Percentiles rank a stretch among this genome's conserved stretches.
phyloP scores from a whole-genome alignment of 1,284 basidiomycete species.

The Pascua sp. region DNA sequence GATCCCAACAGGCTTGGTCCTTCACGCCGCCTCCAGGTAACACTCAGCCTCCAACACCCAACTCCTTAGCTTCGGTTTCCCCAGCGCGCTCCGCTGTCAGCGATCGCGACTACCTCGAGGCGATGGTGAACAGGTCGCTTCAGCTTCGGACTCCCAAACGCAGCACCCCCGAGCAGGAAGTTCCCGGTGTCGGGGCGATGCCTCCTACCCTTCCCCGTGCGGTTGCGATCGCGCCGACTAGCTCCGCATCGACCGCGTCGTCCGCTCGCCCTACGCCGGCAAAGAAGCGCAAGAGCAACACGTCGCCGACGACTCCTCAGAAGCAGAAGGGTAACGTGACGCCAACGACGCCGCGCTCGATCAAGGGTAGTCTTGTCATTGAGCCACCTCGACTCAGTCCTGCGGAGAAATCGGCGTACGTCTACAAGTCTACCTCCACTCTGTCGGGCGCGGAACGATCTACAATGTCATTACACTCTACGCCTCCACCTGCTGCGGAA shows the following conservation, averaged over 20 bases:
- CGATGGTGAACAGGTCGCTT: conserved; percentile 16
- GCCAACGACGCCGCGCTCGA: too few relatives aligned
- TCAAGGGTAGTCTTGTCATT: not conserved
- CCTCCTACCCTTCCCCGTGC: too few relatives aligned
- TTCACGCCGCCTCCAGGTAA: too few relatives aligned
- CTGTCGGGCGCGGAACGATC: conserved; percentile 1
- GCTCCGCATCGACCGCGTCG: conserved; percentile 12
- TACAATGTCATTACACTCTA: conserved; percentile 6
- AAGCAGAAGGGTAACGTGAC: conserved; percentile 2
- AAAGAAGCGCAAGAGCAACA: conserved; percentile 20
- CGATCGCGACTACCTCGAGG: conserved; percentile 16
- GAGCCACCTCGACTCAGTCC: conserved; percentile 4
- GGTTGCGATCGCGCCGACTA: not conserved
- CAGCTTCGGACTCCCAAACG: conserved; percentile 10
- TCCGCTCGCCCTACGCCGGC: conserved; percentile 32
- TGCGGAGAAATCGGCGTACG: not conserved
- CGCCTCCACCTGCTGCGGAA: conserved; percentile 7
- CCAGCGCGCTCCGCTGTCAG: conserved; percentile 2
- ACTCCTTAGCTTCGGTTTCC: conserved; percentile 7
- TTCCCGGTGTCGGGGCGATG: not conserved
- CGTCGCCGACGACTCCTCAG: not conserved
- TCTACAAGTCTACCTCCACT: conserved; percentile 9
- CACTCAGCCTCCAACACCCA: conserved; percentile 14
- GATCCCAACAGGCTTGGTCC: too few relatives aligned
- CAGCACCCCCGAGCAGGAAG: not conserved